A percentile compares a stretch with the other conserved stretches of the same genome.
phyloP scores from a whole-genome alignment of 345 rosid species.

The Boechera retrofracta region DNA sequence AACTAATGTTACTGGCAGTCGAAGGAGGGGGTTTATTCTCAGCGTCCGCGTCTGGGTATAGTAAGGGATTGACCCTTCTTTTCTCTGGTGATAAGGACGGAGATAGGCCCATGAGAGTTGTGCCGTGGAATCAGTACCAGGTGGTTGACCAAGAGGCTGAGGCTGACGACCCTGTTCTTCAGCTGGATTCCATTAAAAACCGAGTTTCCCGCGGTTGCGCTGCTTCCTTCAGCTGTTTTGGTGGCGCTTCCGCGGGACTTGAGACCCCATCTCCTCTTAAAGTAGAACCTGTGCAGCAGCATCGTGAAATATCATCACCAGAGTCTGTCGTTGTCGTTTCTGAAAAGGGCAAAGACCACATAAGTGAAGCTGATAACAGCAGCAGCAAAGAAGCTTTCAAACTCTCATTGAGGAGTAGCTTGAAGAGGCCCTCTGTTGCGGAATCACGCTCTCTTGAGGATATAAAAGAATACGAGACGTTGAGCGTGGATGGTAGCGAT shows the following conservation, averaged over 20 bases:
- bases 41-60: conserved; percentile 94
- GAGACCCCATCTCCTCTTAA: conserved; percentile 76
- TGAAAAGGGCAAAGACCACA: conserved; percentile 49
- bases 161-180: conserved; percentile 63
- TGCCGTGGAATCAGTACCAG: conserved; percentile 96
- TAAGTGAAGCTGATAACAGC: conserved; percentile 52
- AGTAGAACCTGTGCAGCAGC: conserved; percentile 73
- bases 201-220: conserved; percentile 87
- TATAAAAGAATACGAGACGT: conserved; percentile 48
- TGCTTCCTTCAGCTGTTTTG: conserved; percentile 85
- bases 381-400: conserved; percentile 53
- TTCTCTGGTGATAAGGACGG: conserved; percentile 81
- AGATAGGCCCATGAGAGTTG: conserved; percentile 92
- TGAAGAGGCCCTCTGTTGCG: conserved; percentile 65
- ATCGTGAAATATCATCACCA: conserved; percentile 54
- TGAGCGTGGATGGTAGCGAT: conserved; percentile 53
- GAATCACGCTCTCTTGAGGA: conserved; percentile 50
- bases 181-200: conserved; percentile 93
- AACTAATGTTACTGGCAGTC: conserved; percentile 90
- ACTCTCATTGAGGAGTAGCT: conserved; percentile 69
- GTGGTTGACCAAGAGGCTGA: conserved; percentile 84
- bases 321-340: conserved; percentile 54
- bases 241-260: conserved; percentile 81
- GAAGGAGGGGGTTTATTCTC: conserved; percentile 99
- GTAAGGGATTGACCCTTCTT: conserved; percentile 88